Evolutionary conservation across 2,329 filamentous ascomycete genomes (phyloP), one percentile per base, ranked within the genome.

Genomic region (Xylariaceae sp.): DNA sequence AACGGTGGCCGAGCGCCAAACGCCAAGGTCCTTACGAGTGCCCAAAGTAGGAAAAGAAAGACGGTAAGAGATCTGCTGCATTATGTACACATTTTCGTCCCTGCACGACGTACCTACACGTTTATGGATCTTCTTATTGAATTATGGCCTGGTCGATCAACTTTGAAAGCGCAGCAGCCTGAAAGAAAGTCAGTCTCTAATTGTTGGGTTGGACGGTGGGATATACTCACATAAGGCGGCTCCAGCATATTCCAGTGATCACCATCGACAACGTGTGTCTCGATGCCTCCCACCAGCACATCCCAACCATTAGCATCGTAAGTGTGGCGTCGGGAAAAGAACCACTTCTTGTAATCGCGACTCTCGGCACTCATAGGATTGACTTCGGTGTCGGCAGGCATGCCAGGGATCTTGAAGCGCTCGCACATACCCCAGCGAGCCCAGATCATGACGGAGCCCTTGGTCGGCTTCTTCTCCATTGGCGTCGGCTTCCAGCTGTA

Each of bases 161-260:
- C n/a, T 33, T 31, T 13, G 39, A 39, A 7, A 49, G 15, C 12
- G 38, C 39, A 3, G 33, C 34, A 7, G 35, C 42, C 44, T 50
- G 28, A 34, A 19, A 4, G 35, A 3, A 36, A 2, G 19, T 42
- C 39, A 47, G 42, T 24, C 17, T 16, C 18, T 19, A 9, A 35
- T 17, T 17, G 17, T 12, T 38, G 8, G 26, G 9, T 28, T 9
- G 37, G 13, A 19, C 17, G 4, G 33, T 16, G 17, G 24, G 30
- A 4, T 8, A 13, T 13, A 47, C 49, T 49, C 41, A 52, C 49
- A 40, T 26, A 41, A 24, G 47, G 45, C 30, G 34, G 32, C 33
- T 43, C 32, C 7, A 50, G 39, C 39, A 52, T 48, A 18, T 18
- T 44, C 43, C 43, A 52, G 26, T 47, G 49, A 38, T 52, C 34